phyloP scores from a whole-genome alignment of 768 basidiomycete species.

The Russula virescens region DNA sequence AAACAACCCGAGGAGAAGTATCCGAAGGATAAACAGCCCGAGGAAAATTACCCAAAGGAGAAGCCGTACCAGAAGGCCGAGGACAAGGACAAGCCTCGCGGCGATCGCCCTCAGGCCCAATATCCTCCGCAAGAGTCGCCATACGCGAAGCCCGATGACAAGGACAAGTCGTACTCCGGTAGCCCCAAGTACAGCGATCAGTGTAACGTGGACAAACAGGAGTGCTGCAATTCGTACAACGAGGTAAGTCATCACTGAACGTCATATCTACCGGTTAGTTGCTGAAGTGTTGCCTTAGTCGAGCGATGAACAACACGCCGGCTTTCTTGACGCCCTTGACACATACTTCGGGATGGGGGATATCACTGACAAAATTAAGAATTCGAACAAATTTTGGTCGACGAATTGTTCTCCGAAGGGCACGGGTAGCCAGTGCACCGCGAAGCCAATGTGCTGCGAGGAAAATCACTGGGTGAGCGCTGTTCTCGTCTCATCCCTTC shows the following conservation, averaged over 20 bases:
- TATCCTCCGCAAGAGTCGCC: too few relatives aligned
- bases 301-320: not conserved
- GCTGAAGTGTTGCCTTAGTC: not conserved
- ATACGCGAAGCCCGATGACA: not conserved
- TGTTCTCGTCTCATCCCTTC: not conserved
- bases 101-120: not conserved
- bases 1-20: not conserved
- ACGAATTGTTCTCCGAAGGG: not conserved
- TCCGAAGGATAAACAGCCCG: not conserved
- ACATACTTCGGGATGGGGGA: not conserved
- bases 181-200: not conserved
- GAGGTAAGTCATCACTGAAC: not conserved
- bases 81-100: not conserved
- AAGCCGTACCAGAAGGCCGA: not conserved
- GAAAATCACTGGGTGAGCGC: not conserved
- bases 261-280: not conserved
- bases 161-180: not conserved
- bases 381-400: not conserved
- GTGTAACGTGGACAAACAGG: not conserved
- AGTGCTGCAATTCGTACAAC: not conserved
- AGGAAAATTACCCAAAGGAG: not conserved
- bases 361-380: not conserved
- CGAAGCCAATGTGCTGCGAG: not conserved
- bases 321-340: not conserved
- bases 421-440: not conserved